phyloP scores from a whole-genome alignment of 2,329 filamentous ascomycete genomes.

The Venturia carpophila region DNA sequence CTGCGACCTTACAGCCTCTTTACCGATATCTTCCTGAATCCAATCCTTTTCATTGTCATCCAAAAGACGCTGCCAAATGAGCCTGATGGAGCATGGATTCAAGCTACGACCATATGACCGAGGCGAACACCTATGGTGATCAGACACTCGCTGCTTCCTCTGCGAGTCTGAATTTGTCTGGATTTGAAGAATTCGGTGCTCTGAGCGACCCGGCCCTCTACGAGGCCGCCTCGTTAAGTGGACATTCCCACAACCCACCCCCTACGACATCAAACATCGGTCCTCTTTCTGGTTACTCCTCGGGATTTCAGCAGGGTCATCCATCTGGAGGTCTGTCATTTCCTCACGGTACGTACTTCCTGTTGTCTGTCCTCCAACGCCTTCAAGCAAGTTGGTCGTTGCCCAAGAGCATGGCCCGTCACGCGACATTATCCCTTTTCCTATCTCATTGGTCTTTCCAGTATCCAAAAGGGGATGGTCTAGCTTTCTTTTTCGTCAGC shows the following conservation, averaged over 20 bases:
- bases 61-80: background rate
- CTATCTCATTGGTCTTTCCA: background rate
- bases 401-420: background rate
- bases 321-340: background rate
- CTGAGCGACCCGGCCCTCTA: slow-evolving; percentile 25
- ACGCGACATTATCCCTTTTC: background rate
- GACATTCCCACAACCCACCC: background rate
- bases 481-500: background rate
- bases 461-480: background rate
- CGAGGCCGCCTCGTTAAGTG: slow-evolving; percentile 2
- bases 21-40: background rate
- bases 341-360: slow-evolving; percentile 9
- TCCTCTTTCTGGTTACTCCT: background rate
- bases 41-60: background rate
- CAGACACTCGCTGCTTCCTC: slow-evolving; percentile 31
- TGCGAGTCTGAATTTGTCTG: slow-evolving; percentile 35
- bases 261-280: background rate
- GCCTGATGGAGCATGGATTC: slow-evolving; percentile 10
- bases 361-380: background rate
- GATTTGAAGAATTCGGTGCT: slow-evolving; percentile 30
- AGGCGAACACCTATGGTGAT: slow-evolving; percentile 24
- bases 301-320: background rate
- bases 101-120: background rate
- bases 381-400: background rate
- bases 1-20: background rate